Percentiles rank a stretch among this genome's conserved stretches.
Conservation (phyloP, 2,329 filamentous ascomycete species). For the Diatrype stigma region DNA sequence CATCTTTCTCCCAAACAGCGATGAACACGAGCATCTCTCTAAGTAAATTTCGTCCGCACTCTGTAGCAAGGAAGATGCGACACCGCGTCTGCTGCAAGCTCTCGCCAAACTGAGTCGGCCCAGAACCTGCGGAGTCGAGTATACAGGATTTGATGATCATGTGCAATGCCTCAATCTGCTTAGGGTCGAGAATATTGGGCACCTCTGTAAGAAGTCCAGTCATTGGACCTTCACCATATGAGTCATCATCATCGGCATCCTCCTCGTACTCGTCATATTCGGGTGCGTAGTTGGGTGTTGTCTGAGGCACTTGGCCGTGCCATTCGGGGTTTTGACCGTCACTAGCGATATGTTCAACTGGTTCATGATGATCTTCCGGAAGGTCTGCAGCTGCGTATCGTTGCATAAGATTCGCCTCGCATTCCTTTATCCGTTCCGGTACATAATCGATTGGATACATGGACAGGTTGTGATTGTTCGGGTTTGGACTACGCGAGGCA, state of each 20-base stretch:
- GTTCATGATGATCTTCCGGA: slow-evolving; percentile 29
- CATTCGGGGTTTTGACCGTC: slow-evolving; percentile 27
- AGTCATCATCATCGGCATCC: slow-evolving; percentile 61
- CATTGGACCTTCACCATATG: slow-evolving; percentile 73
- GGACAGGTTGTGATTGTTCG: slow-evolving; percentile 52
- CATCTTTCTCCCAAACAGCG: slow-evolving; percentile 92
- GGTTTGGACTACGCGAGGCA: slow-evolving; percentile 55
- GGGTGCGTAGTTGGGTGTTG: slow-evolving; percentile 34
- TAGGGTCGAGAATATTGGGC: slow-evolving; percentile 87
- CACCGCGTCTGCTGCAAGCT: slow-evolving; percentile 89
- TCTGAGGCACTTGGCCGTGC: slow-evolving; percentile 36
- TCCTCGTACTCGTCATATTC: slow-evolving; percentile 52
- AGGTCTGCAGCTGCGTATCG: slow-evolving; percentile 43
- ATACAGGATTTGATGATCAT: slow-evolving; percentile 98
- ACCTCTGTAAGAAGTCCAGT: slow-evolving; percentile 88
- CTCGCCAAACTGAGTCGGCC: slow-evolving; percentile 62
- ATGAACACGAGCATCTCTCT: slow-evolving; percentile 93
- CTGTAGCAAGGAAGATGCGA: slow-evolving; percentile 82
- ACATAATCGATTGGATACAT: slow-evolving; percentile 61
- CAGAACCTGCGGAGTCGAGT: slow-evolving; percentile 72
- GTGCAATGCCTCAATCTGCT: slow-evolving; percentile 91
- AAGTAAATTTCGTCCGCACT: slow-evolving; percentile 84
- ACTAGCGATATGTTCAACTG: slow-evolving; percentile 34
- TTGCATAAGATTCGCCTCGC: slow-evolving; percentile 55
- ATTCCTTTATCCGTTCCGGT: slow-evolving; percentile 52